phyloP scores from a whole-genome alignment of 2,329 filamentous ascomycete genomes.

The Nothophaeocryptopus gaeumannii region DNA sequence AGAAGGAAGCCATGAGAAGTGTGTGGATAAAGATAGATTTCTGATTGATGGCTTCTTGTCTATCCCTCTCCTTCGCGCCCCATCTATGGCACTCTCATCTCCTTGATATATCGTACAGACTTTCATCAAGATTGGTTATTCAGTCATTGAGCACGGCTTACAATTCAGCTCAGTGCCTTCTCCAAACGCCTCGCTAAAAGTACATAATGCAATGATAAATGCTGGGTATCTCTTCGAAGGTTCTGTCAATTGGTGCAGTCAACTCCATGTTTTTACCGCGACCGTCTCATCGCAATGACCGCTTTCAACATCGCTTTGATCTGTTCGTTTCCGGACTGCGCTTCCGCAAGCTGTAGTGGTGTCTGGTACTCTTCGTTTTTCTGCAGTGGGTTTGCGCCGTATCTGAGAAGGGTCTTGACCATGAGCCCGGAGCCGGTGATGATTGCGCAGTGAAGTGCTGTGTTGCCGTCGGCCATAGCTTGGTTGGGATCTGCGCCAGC shows the following conservation, averaged over 20 bases:
- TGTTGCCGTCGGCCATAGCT: slow-evolving; percentile 29
- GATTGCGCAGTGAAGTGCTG: slow-evolving; percentile 32
- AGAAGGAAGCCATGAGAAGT: too few species aligned
- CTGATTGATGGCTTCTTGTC: too few species aligned
- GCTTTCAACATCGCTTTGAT: slow-evolving; percentile 15
- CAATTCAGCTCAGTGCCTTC: too few species aligned
- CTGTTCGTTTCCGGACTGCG: slow-evolving; percentile 11
- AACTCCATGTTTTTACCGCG: neutral
- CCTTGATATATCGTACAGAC: too few species aligned
- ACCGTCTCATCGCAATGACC: slow-evolving; percentile 14
- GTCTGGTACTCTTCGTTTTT: slow-evolving; percentile 30
- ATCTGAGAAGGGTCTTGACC: slow-evolving; percentile 25
- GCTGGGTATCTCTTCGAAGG: too few species aligned
- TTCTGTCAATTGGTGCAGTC: neutral
- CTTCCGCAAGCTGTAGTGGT: slow-evolving; percentile 26
- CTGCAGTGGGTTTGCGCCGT: slow-evolving; percentile 27
- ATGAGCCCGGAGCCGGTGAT: slow-evolving; percentile 24
- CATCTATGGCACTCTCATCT: too few species aligned
- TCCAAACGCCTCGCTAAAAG: slow-evolving; percentile 12
- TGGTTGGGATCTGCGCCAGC: slow-evolving; percentile 31
- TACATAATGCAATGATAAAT: slow-evolving; percentile 2
- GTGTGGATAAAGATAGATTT: too few species aligned
- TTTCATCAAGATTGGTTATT: too few species aligned
- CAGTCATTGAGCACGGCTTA: too few species aligned
- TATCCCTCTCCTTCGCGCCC: too few species aligned